These are phyloP conservation scores for Rhodosporidiobolus sp. DNA, from an alignment of 768 basidiomycete species.

Conservation along the genomic window DNA sequence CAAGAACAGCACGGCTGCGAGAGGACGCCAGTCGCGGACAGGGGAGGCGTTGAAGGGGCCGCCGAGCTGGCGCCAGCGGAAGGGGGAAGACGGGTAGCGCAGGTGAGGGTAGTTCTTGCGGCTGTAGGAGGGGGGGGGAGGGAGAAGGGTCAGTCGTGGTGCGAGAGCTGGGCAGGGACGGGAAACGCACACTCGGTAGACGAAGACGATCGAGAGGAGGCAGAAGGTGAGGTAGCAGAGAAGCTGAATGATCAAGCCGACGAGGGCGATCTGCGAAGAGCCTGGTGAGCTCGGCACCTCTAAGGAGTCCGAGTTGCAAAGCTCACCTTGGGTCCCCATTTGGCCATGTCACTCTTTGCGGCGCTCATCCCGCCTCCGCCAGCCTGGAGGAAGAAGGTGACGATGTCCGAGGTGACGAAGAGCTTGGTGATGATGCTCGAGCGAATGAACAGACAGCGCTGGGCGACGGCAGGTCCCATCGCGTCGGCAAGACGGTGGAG, in stretches of 20 bases:
- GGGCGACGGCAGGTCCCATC: constrained; percentile 11
- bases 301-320: too few species aligned
- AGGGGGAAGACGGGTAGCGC: background rate
- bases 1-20: constrained; percentile 2
- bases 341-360: background rate
- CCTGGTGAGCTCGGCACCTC: background rate
- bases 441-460: constrained; percentile 19
- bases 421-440: constrained; percentile 21
- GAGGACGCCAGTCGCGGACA: constrained; percentile 7
- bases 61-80: background rate
- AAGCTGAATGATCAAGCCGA: constrained; percentile 31
- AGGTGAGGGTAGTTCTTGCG: background rate
- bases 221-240: constrained; percentile 24
- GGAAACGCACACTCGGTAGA: constrained; percentile 12
- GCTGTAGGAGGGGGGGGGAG: background rate
- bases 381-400: constrained; percentile 30
- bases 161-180: background rate
- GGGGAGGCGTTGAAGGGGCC: background rate
- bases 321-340: constrained; percentile 6
- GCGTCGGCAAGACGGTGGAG: constrained; percentile 21
- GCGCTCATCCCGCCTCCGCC: constrained; percentile 11
- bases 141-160: background rate
- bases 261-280: constrained; percentile 25
- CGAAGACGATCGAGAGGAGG: constrained; percentile 12
- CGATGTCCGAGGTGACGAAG: constrained; percentile 27